Base-by-base conservation (phyloP, 169 alveolate species). In the Theileria sp. region DNA sequence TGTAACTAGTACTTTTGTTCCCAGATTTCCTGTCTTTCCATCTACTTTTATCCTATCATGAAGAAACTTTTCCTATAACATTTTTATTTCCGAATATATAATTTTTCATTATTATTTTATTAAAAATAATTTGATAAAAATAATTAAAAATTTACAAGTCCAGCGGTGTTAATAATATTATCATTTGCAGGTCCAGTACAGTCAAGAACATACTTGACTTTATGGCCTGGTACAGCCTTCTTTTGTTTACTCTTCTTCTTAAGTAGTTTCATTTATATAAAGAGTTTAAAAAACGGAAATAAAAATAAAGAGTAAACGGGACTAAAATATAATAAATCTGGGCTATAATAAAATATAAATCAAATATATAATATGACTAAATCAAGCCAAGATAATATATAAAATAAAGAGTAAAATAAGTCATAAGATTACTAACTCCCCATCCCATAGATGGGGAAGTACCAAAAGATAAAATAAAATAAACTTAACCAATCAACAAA, bases 1-100 rank as follows among this genome's bases (percentile, higher is more conserved):
- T 87, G 94, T 75, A 44, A 96, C 94, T 75, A 92, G 91, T 62
- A 96, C 94, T 76, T 92, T 93, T 54, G 94, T 95, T 26, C 99
- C 99, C 50, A 98, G 93, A 88, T 97, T 97, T 80, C 98, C 98
- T 76, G 96, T 90, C 94, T 97, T 97, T 36, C 98, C 98, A 65
- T 95, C 96, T 23, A 97, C 99, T 94, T 98, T 98, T 80, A 97
- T 96, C 79, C 95, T 92, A 80, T 94, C 94, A 86, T 92, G 93
- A 68, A 98, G 89, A 93, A 94, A 98, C 88, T 95, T 95, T 84
- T 95, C 99, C 96, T 93, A 80, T 25, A 38, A 19, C 15, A 68
- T 17, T 69, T 69, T 32, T 5, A 23, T 28, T 19, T 71, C 19
- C 12, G 9, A 21, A 26, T 21, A 65, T 44, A 38, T 5, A 26